Conservation (phyloP, 23 red algal species). For the Chondrus crispus region DNA sequence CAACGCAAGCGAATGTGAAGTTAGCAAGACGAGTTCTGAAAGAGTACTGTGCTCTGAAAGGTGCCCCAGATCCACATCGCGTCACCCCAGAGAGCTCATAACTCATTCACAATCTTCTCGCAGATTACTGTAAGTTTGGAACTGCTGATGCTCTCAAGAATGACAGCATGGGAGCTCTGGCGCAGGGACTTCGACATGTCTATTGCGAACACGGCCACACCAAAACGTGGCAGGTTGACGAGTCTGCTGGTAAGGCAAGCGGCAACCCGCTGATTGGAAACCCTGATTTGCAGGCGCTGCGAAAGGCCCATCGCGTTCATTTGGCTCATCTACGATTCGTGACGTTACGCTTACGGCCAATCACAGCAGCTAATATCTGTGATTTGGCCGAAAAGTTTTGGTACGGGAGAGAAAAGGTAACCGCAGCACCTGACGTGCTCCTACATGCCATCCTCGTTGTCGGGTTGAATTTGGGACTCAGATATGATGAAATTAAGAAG, state of each 20-base stretch:
- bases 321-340: neutral
- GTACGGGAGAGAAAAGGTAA: neutral
- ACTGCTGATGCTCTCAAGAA: neutral
- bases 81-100: no score
- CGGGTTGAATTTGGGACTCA: neutral
- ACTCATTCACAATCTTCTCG: slow-evolving; percentile 22
- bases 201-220: neutral
- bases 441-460: neutral
- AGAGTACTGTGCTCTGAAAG: no score
- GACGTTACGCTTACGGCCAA: neutral
- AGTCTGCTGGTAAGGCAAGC: neutral
- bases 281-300: neutral
- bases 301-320: slow-evolving; percentile 20
- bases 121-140: slow-evolving; percentile 33
- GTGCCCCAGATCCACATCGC: no score
- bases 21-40: no score
- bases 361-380: neutral
- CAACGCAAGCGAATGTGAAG: no score
- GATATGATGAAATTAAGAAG: neutral
- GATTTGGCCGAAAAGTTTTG: slow-evolving; percentile 19
- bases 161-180: neutral
- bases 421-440: neutral
- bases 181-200: neutral
- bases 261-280: neutral
- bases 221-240: neutral